Base-by-base conservation (phyloP, 257 asterid species). In the Mentha longifolia region DNA sequence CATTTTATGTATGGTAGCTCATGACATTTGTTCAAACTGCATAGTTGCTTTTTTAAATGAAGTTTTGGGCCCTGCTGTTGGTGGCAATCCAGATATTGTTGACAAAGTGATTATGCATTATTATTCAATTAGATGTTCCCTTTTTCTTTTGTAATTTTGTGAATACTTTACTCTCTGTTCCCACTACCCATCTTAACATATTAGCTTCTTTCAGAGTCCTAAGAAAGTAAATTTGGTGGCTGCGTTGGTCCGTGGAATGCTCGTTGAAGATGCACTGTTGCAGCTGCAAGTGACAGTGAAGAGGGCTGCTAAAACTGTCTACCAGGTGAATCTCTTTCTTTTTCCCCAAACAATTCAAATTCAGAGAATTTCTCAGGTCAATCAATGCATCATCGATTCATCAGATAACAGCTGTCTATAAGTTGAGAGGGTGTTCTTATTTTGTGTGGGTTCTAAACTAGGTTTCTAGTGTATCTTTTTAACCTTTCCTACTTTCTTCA, bases 171-270 rank as follows among this genome's bases (percentile, higher is more conserved):
- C 47, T 45, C 33, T 35, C 4, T 12, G 8, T 28, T 16, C 22
- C 58, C n/a, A n/a, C n/a, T n/a, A n/a, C n/a, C n/a, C 51, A 2
- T 60, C 50, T 20, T 68, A 47, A 70, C 57, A 35, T 58, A 52
- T 16, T 33, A 31, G 31, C 39, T 79, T 47, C 14, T 80, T 76
- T 65, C 91, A 91, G 97, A 91, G 97, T 77, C 97, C 97, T 58
- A 94, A 94, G 85, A 94, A 91, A 86, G 82, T 94, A 60, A 91
- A 91, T 79, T 83, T 94, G 86, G 97, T 91, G 63, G 97, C 99
- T 68, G 95, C 88, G 54, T 79, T 94, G 66, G 96, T 94, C 65
- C 97, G 96, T 49, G 99, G 99, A 58, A 91, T 94, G 99, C 97
- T 89, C 52, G 99, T 91, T 68, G 97, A 94, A 82, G 99, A 94